phyloP scores from a whole-genome alignment of 2,329 filamentous ascomycete genomes.

The Domatiomyces globalis region DNA sequence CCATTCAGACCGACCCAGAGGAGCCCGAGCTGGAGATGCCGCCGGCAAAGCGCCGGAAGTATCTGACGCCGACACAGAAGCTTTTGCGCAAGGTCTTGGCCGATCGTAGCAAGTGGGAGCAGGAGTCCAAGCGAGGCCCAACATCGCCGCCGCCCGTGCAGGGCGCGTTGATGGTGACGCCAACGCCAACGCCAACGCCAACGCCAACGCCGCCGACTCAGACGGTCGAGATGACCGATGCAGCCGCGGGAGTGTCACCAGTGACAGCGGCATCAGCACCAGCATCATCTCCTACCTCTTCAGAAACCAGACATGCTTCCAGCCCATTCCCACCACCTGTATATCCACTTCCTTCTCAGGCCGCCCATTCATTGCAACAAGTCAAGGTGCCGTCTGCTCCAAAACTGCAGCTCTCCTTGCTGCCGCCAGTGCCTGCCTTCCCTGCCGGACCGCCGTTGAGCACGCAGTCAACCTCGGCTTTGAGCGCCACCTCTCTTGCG shows the following conservation, averaged over 20 bases:
- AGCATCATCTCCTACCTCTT: constrained; percentile 7
- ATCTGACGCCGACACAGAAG: constrained; percentile 29
- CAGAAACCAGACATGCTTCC: background rate
- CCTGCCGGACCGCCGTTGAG: constrained; percentile 14
- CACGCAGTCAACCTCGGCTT: constrained; percentile 16
- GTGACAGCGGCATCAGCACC: constrained; percentile 1
- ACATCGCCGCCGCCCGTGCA: constrained; percentile 5
- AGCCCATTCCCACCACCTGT: constrained; percentile 7
- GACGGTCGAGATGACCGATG: constrained; percentile 37
- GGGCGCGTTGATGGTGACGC: constrained; percentile 2
- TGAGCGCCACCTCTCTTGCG: constrained; percentile 17
- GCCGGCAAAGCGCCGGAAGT: constrained; percentile 20
- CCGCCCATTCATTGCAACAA: constrained; percentile 14
- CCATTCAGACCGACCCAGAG: constrained; percentile 32
- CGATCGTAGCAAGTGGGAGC: constrained; percentile 26
- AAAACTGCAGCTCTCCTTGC: constrained; percentile 26
- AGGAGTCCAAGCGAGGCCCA: constrained; percentile 12
- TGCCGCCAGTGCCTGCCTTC: constrained; percentile 18
- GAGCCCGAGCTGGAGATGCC: constrained; percentile 21
- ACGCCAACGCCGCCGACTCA: constrained; percentile 13
- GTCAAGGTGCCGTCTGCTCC: constrained; percentile 17
- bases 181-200: constrained; percentile 8
- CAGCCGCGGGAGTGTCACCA: constrained; percentile 19
- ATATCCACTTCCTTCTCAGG: constrained; percentile 18
- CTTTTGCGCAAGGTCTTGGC: constrained; percentile 29